phyloP scores from a whole-genome alignment of 768 basidiomycete species.

The Astraeus odoratus region DNA sequence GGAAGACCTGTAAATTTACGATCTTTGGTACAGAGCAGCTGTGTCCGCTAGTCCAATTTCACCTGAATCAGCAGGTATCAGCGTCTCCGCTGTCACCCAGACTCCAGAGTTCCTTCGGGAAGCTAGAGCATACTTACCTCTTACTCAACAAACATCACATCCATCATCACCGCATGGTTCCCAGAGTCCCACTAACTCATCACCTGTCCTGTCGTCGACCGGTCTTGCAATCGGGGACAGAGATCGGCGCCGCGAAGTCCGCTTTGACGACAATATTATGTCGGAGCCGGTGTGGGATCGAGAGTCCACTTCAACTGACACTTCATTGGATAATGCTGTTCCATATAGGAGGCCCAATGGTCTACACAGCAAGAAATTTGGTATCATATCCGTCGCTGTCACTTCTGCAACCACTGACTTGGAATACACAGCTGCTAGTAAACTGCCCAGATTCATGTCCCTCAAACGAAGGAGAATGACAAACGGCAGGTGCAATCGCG shows the following conservation, averaged over 20 bases:
- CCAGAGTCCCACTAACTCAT: constrained; percentile 18
- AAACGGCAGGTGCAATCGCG: constrained; percentile 9
- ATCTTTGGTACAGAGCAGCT: constrained; percentile 13
- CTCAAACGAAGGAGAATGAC: constrained; percentile 18
- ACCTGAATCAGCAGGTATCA: constrained; percentile 27
- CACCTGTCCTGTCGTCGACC: constrained; percentile 25
- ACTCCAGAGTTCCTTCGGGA: constrained; percentile 28
- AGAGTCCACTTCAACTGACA: constrained; percentile 24
- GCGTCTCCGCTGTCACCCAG: constrained; percentile 20
- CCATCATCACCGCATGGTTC: constrained; percentile 7
- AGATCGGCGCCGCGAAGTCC: constrained; percentile 27
- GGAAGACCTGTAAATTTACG: not conserved
- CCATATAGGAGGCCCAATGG: constrained; percentile 10
- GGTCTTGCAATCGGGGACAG: constrained; percentile 22
- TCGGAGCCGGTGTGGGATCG: constrained; percentile 24
- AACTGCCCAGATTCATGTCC: constrained; percentile 25
- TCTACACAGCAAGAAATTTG: constrained; percentile 12
- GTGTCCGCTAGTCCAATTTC: constrained; percentile 25
- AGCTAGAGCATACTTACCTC: constrained; percentile 26
- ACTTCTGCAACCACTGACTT: not conserved
- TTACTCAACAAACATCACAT: constrained; percentile 18
- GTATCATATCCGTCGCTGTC: constrained; percentile 4
- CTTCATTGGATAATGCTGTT: constrained; percentile 20
- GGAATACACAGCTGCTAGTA: constrained; percentile 18
- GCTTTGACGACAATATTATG: constrained; percentile 28